phyloP scores from a whole-genome alignment of 371 early-diverging fungal species.

The Mortierella sp. region DNA sequence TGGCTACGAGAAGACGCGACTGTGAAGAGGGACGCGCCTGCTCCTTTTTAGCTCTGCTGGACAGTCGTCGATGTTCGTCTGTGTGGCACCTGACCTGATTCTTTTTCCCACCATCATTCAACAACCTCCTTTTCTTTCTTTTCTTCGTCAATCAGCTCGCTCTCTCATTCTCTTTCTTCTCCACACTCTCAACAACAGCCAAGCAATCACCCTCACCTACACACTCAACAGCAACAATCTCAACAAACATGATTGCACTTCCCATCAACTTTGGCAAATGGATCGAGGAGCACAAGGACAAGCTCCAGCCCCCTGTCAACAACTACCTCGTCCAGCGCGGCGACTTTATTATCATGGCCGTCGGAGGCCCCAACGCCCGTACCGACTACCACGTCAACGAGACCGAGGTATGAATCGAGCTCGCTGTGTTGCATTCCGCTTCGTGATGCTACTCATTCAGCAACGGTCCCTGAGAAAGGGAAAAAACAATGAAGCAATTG shows the following conservation, averaged over 20 bases:
- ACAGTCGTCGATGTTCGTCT: too few species aligned
- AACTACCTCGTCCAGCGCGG: slow-evolving; percentile 90
- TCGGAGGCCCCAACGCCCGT: slow-evolving; percentile 87
- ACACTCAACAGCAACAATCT: background rate
- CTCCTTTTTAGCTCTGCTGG: background rate
- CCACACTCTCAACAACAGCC: background rate
- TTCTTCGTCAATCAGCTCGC: background rate
- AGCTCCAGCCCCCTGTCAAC: slow-evolving; percentile 94
- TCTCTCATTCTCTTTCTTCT: background rate
- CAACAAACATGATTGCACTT: slow-evolving; percentile 63
- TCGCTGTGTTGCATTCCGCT: slow-evolving; percentile 14
- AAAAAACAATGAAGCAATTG: background rate
- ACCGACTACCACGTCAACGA: slow-evolving; percentile 97
- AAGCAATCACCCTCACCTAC: background rate
- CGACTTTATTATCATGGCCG: slow-evolving; percentile 91
- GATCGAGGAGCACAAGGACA: slow-evolving; percentile 85
- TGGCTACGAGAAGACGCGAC: too few species aligned
- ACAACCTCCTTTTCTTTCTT: background rate
- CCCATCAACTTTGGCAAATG: slow-evolving; percentile 93
- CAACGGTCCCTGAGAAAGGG: background rate
- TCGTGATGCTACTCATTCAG: background rate
- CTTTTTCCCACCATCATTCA: slow-evolving; percentile 8
- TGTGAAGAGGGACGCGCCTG: background rate
- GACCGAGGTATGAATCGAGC: slow-evolving; percentile 80
- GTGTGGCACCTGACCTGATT: slow-evolving; percentile 7